These are phyloP conservation scores for Penicillium expansum DNA, from an alignment of 2,329 filamentous ascomycete genomes.

Conservation along the genomic window DNA sequence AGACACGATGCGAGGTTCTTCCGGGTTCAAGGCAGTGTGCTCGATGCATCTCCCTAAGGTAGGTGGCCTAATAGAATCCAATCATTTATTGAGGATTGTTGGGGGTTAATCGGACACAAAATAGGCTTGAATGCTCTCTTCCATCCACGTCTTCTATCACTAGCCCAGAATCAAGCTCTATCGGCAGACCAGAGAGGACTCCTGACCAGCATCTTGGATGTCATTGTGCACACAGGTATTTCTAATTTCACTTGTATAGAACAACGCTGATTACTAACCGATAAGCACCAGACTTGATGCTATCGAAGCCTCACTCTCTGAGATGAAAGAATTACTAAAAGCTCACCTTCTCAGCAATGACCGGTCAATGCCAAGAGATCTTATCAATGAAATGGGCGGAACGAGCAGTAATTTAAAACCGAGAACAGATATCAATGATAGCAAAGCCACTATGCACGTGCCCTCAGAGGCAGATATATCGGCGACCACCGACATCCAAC, in stretches of 20 bases:
- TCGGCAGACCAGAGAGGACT: not conserved
- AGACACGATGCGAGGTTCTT: conserved; percentile 19
- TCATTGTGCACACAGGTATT: conserved; percentile 4
- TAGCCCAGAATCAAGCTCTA: not conserved
- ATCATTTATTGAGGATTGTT: not conserved
- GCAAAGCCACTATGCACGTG: not conserved
- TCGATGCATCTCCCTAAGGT: conserved; percentile 12
- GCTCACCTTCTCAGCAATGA: not conserved
- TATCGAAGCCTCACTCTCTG: not conserved
- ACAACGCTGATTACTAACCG: not conserved
- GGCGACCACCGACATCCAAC: conserved; percentile 4
- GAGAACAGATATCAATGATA: not conserved
- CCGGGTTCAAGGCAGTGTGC: conserved; percentile 5
- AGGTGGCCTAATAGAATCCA: not conserved
- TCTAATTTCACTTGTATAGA: not conserved
- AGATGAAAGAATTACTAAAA: conserved; percentile 9
- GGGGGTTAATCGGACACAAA: not conserved
- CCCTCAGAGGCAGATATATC: not conserved
- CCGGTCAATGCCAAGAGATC: not conserved
- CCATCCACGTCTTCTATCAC: conserved; percentile 4
- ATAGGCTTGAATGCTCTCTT: conserved; percentile 9
- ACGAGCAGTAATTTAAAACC: not conserved
- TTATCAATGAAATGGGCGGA: not conserved
- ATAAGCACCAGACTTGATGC: conserved; percentile 3
- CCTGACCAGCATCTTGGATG: not conserved